Evolutionary conservation across 805 yeast genomes (phyloP).

Genomic region (Deakozyma indianensis): DNA sequence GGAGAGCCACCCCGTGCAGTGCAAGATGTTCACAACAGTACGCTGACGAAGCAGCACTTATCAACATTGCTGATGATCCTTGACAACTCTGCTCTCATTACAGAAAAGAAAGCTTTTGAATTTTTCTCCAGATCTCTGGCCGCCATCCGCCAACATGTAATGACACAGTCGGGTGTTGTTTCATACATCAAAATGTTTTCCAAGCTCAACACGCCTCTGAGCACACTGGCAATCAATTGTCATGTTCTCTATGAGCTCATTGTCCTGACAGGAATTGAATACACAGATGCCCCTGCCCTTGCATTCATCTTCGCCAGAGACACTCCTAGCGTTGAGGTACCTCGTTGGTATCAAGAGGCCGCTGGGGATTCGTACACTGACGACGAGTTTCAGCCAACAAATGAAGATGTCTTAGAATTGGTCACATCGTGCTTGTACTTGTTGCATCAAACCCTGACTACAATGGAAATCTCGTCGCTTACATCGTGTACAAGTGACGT

Average conservation of each 20-base stretch:
- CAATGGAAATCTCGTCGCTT: background rate
- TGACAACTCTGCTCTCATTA: background rate
- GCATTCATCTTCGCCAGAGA: background rate
- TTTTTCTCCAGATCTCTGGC: background rate
- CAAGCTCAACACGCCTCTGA: background rate
- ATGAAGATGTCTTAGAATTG: background rate
- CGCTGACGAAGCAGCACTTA: background rate
- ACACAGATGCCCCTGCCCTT: background rate
- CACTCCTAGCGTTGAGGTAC: background rate
- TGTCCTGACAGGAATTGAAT: background rate
- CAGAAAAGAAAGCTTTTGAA: background rate
- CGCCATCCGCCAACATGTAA: background rate
- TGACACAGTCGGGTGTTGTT: background rate
- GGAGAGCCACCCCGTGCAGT: too few species aligned
- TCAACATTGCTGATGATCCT: background rate
- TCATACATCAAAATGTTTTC: background rate
- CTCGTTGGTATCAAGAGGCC: conserved; percentile 1
- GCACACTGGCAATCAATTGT: background rate
- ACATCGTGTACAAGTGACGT: background rate
- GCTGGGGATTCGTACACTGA: background rate
- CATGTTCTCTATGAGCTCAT: background rate
- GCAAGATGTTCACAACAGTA: too few species aligned
- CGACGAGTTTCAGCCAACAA: background rate
- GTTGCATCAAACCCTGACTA: background rate
- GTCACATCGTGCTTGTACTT: background rate